These are phyloP conservation scores for Cryptococcus jaspeensis DNA, from an alignment of 1,284 basidiomycete species.

Conservation along the genomic window DNA sequence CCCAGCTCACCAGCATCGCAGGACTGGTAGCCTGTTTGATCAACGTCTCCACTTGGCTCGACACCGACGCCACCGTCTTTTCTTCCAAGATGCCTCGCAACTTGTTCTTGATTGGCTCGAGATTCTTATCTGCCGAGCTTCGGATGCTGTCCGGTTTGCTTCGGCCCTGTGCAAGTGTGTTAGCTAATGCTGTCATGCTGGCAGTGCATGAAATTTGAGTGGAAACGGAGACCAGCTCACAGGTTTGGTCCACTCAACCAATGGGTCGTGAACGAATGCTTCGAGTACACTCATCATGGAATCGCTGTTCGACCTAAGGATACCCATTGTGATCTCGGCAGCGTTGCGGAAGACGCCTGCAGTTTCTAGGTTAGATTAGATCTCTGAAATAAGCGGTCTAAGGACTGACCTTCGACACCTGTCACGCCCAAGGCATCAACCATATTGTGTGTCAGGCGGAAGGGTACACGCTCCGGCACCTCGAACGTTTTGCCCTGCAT, in stretches of 20 bases:
- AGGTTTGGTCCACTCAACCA: slow-evolving; percentile 90
- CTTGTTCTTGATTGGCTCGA: slow-evolving; percentile 79
- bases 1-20: slow-evolving; percentile 72
- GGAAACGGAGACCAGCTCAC: slow-evolving; percentile 28
- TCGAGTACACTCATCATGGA: slow-evolving; percentile 94
- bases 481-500: slow-evolving; percentile 78
- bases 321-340: slow-evolving; percentile 85
- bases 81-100: slow-evolving; percentile 65
- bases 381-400: not conserved
- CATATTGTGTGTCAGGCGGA: slow-evolving; percentile 92
- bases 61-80: slow-evolving; percentile 60
- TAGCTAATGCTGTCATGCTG: slow-evolving; percentile 15
- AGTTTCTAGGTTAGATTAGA: not conserved
- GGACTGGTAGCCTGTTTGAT: slow-evolving; percentile 80
- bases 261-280: slow-evolving; percentile 95
- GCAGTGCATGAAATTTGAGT: not conserved
- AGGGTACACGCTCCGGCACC: slow-evolving; percentile 89
- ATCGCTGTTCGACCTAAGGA: slow-evolving; percentile 88
- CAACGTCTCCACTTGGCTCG: slow-evolving; percentile 82
- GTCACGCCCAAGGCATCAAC: slow-evolving; percentile 91
- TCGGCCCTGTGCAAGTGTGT: slow-evolving; percentile 17
- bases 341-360: slow-evolving; percentile 86
- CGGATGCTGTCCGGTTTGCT: slow-evolving; percentile 51
- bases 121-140: slow-evolving; percentile 67
- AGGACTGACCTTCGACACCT: slow-evolving; percentile 74